Evolutionary conservation across 805 yeast genomes (phyloP), one percentile per base, ranked within the genome.

Genomic region (Candida silvatica): DNA sequence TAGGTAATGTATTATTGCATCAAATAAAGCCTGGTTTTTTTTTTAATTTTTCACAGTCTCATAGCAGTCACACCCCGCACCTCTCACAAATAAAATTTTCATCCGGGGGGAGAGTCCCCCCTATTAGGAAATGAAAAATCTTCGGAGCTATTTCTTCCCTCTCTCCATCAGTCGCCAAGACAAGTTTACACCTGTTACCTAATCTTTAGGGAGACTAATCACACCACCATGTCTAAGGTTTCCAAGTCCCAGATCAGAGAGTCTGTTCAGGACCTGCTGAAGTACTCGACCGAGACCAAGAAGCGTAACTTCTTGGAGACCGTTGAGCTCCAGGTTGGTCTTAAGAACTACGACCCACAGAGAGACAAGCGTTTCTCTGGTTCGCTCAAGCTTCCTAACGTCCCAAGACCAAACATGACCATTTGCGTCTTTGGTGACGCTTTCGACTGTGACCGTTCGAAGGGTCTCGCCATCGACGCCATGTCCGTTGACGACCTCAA

Each of bases 361-460:
- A 88, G 98, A 85, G 99, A 92, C 75, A 92, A 92, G 88, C 97
- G 99, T 87, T 92, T 92, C 97, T 90, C 97, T 67, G 99, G 99
- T 76, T 64, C 97, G 65, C 80, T 92, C 74, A 92, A 80, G 75
- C 78, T 92, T 60, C 99, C 99, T 65, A 80, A 79, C 65, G 95
- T 94, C 54, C 98, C 98, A 77, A 94, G 99, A 80, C 99, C 99
- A 75, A 92, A 92, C 95, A 86, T 92, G 97, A 84, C 97, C 72
- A 71, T 92, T 77, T 92, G 98, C 76, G 87, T 92, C 67, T 92
- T 92, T 62, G 99, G 98, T 83, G 98, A 92, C 71, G 98, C 98
- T 67, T 92, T 90, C 66, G 99, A 92, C 73, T 94, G 86, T 58
- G 99, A 92, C 83, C 88, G 99, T 80, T 97, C 99, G 63, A 92